phyloP scores from a whole-genome alignment of 1,284 basidiomycete genomes.

The Tilletia walkeri region DNA sequence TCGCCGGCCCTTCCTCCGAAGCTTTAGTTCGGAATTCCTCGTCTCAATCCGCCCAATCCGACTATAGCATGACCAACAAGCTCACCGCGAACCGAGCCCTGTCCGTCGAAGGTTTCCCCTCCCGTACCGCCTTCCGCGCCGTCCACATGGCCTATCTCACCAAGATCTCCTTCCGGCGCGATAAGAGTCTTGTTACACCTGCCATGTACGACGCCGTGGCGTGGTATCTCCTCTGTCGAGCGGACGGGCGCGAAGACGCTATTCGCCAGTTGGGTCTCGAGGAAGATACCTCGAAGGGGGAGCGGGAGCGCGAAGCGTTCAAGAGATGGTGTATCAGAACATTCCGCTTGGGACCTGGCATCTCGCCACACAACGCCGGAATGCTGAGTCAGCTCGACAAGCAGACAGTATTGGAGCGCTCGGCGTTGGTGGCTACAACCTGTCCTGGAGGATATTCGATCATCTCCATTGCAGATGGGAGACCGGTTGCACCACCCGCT shows the following conservation, averaged over 20 bases:
- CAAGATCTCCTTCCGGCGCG: constrained; percentile 19
- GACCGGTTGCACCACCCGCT: constrained; percentile 15
- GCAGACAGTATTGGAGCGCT: constrained; percentile 13
- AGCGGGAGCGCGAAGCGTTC: constrained; percentile 17
- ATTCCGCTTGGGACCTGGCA: neutral
- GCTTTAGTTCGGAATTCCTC: constrained; percentile 11
- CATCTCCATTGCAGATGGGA: constrained; percentile 15
- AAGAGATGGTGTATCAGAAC: constrained; percentile 14
- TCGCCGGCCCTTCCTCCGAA: constrained; percentile 7
- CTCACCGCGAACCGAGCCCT: constrained; percentile 10
- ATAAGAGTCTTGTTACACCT: constrained; percentile 19
- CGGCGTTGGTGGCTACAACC: constrained; percentile 7
- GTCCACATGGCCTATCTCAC: constrained; percentile 18
- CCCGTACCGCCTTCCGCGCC: constrained; percentile 3
- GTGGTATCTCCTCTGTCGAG: constrained; percentile 19
- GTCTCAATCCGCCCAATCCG: constrained; percentile 9
- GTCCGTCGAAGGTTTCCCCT: constrained; percentile 17
- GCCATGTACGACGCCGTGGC: constrained; percentile 21
- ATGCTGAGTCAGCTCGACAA: constrained; percentile 12
- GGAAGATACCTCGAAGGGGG: constrained; percentile 14
- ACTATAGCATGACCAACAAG: constrained; percentile 17
- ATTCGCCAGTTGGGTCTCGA: constrained; percentile 17
- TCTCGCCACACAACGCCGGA: neutral
- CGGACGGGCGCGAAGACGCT: constrained; percentile 2
- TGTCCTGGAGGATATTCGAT: constrained; percentile 17